Conservation (phyloP, 805 yeast species). For the Yarrowia sp. region DNA sequence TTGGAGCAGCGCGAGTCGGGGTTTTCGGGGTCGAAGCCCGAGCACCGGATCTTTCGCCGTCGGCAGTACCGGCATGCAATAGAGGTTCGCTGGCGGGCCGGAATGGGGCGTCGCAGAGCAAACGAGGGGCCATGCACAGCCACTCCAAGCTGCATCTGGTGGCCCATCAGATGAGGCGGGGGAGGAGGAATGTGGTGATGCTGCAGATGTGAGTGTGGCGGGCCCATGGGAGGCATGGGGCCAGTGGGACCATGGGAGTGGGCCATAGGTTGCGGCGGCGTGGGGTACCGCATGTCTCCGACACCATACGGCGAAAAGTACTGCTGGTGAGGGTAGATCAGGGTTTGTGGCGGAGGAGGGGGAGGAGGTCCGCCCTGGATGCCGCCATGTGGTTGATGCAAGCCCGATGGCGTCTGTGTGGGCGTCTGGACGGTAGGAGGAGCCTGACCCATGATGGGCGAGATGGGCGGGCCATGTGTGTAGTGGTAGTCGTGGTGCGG, state of each 20-base stretch:
- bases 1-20: constrained; percentile 35
- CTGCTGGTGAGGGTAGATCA: constrained; percentile 14
- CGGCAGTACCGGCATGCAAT: constrained; percentile 38
- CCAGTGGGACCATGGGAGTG: background rate
- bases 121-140: constrained; percentile 3
- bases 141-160: constrained; percentile 2
- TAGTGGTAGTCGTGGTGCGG: constrained; percentile 10
- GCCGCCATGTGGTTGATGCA: background rate
- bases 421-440: background rate
- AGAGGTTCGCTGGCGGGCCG: constrained; percentile 35
- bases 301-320: constrained; percentile 5
- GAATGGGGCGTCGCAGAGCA: constrained; percentile 16
- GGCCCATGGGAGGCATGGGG: constrained; percentile 12
- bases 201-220: constrained; percentile 8
- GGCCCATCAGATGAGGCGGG: constrained; percentile 6
- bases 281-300: constrained; percentile 15
- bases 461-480: constrained; percentile 5
- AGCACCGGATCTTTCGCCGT: constrained; percentile 37
- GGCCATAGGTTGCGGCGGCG: constrained; percentile 16
- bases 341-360: constrained; percentile 11
- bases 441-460: background rate
- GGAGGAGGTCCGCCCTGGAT: background rate
- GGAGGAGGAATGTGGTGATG: constrained; percentile 10
- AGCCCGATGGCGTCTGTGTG: background rate
- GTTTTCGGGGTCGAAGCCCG: constrained; percentile 34